Evolutionary conservation across 2,329 filamentous ascomycete species (phyloP).

Genomic region (Cladosporium phlei): DNA sequence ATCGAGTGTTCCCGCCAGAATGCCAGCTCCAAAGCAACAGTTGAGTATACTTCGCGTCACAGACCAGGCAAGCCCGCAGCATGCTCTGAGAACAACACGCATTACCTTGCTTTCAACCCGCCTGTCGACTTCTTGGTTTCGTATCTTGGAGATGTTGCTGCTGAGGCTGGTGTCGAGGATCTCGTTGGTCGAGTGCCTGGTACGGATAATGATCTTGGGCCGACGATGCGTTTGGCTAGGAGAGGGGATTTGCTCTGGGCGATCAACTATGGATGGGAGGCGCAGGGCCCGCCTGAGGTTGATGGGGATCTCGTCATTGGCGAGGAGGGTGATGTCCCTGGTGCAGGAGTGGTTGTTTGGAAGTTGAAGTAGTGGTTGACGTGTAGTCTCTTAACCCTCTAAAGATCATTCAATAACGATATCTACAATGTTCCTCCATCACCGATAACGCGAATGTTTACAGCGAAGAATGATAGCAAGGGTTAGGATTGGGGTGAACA

Average conservation of each 20-base stretch:
- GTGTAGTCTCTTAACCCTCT: too few relatives aligned
- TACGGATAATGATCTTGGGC: conserved; percentile 20
- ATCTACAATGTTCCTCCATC: too few relatives aligned
- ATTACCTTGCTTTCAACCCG: conserved; percentile 23
- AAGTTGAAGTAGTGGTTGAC: conserved; percentile 16
- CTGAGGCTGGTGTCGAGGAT: conserved; percentile 17
- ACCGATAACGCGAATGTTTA: too few relatives aligned
- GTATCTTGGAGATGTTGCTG: conserved; percentile 21
- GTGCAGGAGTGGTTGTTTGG: conserved; percentile 21
- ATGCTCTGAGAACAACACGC: conserved; percentile 17
- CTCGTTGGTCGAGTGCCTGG: conserved; percentile 15
- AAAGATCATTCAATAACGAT: too few relatives aligned
- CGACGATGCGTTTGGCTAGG: conserved; percentile 18
- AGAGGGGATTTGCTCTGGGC: conserved; percentile 23
- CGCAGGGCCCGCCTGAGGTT: conserved; percentile 15
- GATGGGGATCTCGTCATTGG: conserved; percentile 19
- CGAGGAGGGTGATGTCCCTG: conserved; percentile 16
- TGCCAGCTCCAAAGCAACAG: conserved; percentile 16
- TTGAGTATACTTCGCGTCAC: conserved; percentile 20
- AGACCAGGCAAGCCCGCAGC: conserved; percentile 20
- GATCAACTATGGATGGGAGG: conserved; percentile 22
- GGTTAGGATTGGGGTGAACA: too few relatives aligned
- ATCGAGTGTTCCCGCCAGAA: conserved; percentile 17
- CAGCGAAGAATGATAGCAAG: too few relatives aligned
- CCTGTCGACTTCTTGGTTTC: conserved; percentile 19